Base-by-base conservation (phyloP, 768 basidiomycete species). In the Suillus placidus region DNA sequence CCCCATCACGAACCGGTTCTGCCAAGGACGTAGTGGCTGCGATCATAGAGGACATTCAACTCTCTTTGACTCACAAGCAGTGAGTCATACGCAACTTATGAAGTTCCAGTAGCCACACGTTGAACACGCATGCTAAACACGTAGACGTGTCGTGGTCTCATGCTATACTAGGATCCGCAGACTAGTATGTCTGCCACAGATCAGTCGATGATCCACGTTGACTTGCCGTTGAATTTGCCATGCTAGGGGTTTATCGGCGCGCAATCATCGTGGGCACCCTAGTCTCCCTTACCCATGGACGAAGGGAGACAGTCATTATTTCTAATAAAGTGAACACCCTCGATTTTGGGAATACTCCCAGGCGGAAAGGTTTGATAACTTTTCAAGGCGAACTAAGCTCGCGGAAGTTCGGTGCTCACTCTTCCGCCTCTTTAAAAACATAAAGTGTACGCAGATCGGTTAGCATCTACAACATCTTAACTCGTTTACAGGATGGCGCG, bases 121-220 rank as follows among this genome's bases (percentile, higher is more conserved):
- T 65, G 49, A 40, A 67, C 58, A 58, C n/a, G 58, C 63, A 14
- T 62, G 64, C 45, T 55, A 43, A 37, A 73, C 78, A 80, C 78
- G 77, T 73, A 88, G 85, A 83, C 85, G 73, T 86, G 86, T 81
- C 88, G 87, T 82, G 83, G 76, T 66, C 74, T 87, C 82, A 88
- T 76, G 80, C 81, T n/a, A 80, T 84, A 26, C 26, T 26, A 51
- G 81, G 80, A 16, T 80, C 79, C 58, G 74, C 74, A 47, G 83
- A 89, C 71, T 86, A 86, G 72, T 73, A 30, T 52, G 26, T 86
- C 45, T 88, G 87, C 86, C 87, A 84, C 79, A 80, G 35, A 68
- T 84, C 63, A 30, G 63, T 71, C 47, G 26, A 26, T 26, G 26
- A 63, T 66, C 12, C 34, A 66, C 26, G 71, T 76, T 65, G 77